Base-by-base conservation (phyloP, 495 filamentous ascomycete species). In the Astrocystis sublimbata region DNA sequence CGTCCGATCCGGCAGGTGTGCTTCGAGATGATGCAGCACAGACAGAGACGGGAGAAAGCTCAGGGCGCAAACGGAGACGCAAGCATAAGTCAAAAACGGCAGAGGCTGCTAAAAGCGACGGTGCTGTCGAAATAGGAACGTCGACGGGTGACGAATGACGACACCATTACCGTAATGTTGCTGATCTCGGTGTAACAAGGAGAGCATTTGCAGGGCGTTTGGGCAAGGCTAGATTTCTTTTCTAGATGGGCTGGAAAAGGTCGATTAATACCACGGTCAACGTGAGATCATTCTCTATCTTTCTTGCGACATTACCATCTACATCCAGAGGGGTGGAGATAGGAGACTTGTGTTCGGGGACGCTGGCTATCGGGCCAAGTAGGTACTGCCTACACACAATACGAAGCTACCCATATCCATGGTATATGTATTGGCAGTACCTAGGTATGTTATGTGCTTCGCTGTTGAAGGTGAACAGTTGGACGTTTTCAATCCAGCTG, bases 11-110 rank as follows among this genome's bases (percentile, higher is more conserved):
- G 36, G 61, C 56, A 36, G 68, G 57, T 40, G 38, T 19, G 65
- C 54, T 45, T 33, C 38, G 30, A 28, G 56, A 61, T 35, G 41
- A 47, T 42, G 40, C 23, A 49, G 15, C 30, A 40, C 60, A 56
- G 9, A 6, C 38, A 23, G 60, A 54, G 21, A 41, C 50, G 31
- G 51, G 54, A 46, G 67, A 66, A 62, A 56, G 31, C 52, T 50
- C 76, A 0, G 82, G 81, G 58, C 67, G 73, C 59, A 83, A 81
- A 65, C 66, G 80, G 46, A 74, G 69, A 52, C 75, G 80, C 68
- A 82, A 75, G 65, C 75, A 75, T 30, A 78, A 78, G 59, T 62
- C 72, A 49, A 61, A 52, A 12, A 43, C 15, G 59, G 53, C 63
- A 61, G 49, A 55, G 23, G 23, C 61, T 26, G 58, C 55, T 45